phyloP scores from a whole-genome alignment of 108 stramenopile species.

The Aurantiochytrium sp. region DNA sequence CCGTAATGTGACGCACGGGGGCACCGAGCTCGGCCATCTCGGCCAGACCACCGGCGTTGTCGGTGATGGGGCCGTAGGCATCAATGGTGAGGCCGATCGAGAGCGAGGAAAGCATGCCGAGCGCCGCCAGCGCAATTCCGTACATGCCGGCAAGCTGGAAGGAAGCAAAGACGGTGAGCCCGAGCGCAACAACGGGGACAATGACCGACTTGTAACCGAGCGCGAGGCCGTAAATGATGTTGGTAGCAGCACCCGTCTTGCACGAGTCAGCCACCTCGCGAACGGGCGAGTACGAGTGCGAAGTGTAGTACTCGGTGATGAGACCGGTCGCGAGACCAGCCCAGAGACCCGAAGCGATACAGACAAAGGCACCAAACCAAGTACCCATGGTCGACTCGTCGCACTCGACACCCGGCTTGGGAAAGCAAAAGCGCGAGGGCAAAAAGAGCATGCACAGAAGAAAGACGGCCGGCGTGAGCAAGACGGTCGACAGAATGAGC shows the following conservation, averaged over 20 bases:
- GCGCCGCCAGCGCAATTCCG: conserved; percentile 89
- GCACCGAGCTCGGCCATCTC: conserved; percentile 95
- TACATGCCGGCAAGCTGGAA: conserved; percentile 86
- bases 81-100: conserved; percentile 96
- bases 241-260: conserved; percentile 95
- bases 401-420: conserved; percentile 58
- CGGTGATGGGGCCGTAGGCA: conserved; percentile 96
- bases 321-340: conserved; percentile 92
- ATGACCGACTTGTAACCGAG: conserved; percentile 96
- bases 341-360: conserved; percentile 79
- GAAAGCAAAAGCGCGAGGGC: conserved; percentile 54
- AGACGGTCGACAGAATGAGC: conserved; percentile 83
- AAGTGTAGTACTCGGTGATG: conserved; percentile 97
- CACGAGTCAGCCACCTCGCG: conserved; percentile 82
- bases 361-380: conserved; percentile 45
- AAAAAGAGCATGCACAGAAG: conserved; percentile 67
- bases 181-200: conserved; percentile 89
- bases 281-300: conserved; percentile 83
- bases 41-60: conserved; percentile 98
- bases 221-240: conserved; percentile 97
- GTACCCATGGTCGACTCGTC: conserved; percentile 21
- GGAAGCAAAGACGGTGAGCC: conserved; percentile 77
- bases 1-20: conserved; percentile 89
- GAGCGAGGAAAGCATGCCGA: conserved; percentile 96
- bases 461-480: conserved; percentile 85